Evolutionary conservation across 225 moss, liverwort and hornwort genomes (phyloP), one percentile per base, ranked within the genome.

Genomic region (Bryoerythrophyllum caledonicum): DNA sequence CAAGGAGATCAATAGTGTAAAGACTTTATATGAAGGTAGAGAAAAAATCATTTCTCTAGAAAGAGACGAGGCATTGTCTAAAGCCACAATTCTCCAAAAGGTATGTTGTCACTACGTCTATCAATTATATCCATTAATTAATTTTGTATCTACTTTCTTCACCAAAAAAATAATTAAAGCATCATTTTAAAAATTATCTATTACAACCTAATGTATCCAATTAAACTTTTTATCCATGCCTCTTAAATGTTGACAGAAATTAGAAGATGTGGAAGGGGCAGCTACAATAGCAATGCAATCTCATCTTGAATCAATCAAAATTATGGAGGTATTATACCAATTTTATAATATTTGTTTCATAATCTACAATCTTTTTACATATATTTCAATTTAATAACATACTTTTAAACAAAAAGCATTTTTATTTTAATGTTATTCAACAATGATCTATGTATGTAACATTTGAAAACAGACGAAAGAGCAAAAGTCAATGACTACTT

Each of bases 1-100:
- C 41, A 81, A 92, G 15, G 96, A 96, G 79, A 88, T 96, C 68
- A 85, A 49, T 63, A 71, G 85, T 59, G 81, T 96, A 20, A 96
- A 90, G 81, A 52, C 63, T 21, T 79, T 93, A 43, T 93, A 93
- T 62, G 85, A 90, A 27, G 73, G 38, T 0, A 85, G 81, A 82
- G 80, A 91, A 48, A 86, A 67, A 21, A 54, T 21, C 8, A 63
- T 90, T 76, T 74, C 40, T 23, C 62, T 71, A 43, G 86, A 93
- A 78, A 83, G 86, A 70, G 86, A 96, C 60, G 70, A 85, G 65
- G 90, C 91, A 56, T 46, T 89, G 7, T 82, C 80, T 58, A 80
- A 89, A 67, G 70, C 89, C 24, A 71, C 60, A 75, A 7, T 32
- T 17, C 34, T 86, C 26, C 81, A 78, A 57, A 79, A 93, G 90